These are phyloP conservation scores for Cystobasidium onofrii DNA, from an alignment of 768 basidiomycete genomes.

Conservation along the genomic window DNA sequence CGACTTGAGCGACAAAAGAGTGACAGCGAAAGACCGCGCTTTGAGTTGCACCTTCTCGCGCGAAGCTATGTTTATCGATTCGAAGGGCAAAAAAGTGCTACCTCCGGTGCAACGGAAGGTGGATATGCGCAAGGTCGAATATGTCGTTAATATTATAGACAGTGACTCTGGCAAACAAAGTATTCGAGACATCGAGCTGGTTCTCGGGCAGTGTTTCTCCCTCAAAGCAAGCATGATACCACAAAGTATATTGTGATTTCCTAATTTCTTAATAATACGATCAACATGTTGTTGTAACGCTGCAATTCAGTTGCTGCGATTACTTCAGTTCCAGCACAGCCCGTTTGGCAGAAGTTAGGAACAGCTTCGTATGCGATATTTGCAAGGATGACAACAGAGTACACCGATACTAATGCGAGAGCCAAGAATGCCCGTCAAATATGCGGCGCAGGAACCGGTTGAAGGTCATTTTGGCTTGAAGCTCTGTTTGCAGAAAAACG, in stretches of 20 bases:
- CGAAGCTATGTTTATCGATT: slow-evolving; percentile 7
- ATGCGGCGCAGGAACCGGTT: not conserved
- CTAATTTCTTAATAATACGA: too few species aligned
- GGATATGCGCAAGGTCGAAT: not conserved
- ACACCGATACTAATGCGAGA: not conserved
- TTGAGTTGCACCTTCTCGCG: not conserved
- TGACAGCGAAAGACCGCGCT: not conserved
- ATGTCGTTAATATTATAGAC: not conserved
- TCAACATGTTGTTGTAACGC: too few species aligned
- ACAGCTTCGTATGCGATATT: not conserved
- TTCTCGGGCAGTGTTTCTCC: slow-evolving; percentile 25
- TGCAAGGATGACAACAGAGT: not conserved
- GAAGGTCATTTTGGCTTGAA: not conserved
- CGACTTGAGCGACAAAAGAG: not conserved
- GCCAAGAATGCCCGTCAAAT: not conserved
- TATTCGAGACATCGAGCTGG: slow-evolving; percentile 12
- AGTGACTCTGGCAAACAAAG: not conserved
- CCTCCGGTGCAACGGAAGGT: slow-evolving; percentile 1
- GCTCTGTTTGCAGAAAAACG: not conserved
- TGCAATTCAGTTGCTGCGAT: too few species aligned
- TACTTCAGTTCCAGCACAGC: not conserved
- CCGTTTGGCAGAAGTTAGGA: too few species aligned
- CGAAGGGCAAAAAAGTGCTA: not conserved
- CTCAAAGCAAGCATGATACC: slow-evolving; percentile 1
- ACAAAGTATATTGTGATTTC: not conserved